Evolutionary conservation across 1,284 basidiomycete species (phyloP).

Genomic region (Trametes sp.): DNA sequence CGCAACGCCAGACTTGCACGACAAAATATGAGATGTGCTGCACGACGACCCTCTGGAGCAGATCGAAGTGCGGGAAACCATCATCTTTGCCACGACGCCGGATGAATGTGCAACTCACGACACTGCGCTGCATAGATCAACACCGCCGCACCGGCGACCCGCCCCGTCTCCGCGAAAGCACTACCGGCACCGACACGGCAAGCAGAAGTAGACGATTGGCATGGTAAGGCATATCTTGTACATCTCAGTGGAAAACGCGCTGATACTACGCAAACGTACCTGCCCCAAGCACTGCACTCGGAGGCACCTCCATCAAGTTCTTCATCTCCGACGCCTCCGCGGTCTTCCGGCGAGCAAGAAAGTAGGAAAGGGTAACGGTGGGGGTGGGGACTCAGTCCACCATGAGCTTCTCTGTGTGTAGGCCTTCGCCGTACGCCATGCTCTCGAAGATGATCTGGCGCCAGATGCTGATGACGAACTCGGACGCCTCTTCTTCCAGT

Average conservation of each 20-base stretch:
- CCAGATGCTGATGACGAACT: constrained; percentile 82
- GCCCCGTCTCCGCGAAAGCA: constrained; percentile 14
- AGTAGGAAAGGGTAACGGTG: background rate
- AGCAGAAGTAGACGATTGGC: constrained; percentile 33
- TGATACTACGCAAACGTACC: constrained; percentile 45
- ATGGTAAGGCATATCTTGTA: constrained; percentile 37
- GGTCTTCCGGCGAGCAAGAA: constrained; percentile 5
- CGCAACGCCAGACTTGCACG: background rate
- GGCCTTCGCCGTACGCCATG: constrained; percentile 85
- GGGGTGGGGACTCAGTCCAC: constrained; percentile 56
- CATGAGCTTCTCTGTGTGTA: constrained; percentile 80
- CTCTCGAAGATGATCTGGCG: constrained; percentile 91
- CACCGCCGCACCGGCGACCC: background rate
- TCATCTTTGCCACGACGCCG: constrained; percentile 26
- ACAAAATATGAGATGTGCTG: background rate
- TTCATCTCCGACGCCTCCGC: constrained; percentile 4
- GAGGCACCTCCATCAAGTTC: constrained; percentile 27
- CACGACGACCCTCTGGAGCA: background rate
- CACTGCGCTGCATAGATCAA: constrained; percentile 10
- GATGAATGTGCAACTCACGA: constrained; percentile 41
- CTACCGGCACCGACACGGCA: constrained; percentile 14
- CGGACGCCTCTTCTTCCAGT: constrained; percentile 85
- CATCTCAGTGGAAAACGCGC: constrained; percentile 39
- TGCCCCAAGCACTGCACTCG: constrained; percentile 33
- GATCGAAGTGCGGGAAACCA: constrained; percentile 23